phyloP scores from a whole-genome alignment of 768 basidiomycete genomes.

The Xerocomellus dryophilus region DNA sequence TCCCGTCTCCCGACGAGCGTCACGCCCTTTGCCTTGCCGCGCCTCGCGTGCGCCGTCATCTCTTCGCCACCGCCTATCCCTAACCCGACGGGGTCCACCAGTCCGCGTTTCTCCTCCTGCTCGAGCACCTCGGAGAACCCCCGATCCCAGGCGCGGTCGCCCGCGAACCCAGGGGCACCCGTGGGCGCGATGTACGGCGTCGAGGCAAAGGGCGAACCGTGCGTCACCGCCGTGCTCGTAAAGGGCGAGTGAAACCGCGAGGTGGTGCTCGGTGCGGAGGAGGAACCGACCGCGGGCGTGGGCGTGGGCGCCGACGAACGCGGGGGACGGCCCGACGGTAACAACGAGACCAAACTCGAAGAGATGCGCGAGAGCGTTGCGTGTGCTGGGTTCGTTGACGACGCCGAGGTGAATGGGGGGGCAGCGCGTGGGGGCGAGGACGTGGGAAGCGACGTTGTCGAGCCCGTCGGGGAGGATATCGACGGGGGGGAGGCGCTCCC shows the following conservation, averaged over 20 bases:
- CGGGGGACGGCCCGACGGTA: slow-evolving; percentile 29
- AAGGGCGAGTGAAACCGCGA: slow-evolving; percentile 18
- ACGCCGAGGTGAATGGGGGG: background rate
- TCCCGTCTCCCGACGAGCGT: slow-evolving; percentile 55
- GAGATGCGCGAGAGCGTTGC: slow-evolving; percentile 46
- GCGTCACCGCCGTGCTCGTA: slow-evolving; percentile 26
- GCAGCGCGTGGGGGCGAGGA: background rate
- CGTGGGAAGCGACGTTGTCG: slow-evolving; percentile 15
- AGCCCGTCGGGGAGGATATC: slow-evolving; percentile 15
- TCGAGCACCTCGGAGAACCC: slow-evolving; percentile 52
- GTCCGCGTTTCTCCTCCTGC: slow-evolving; percentile 36
- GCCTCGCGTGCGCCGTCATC: slow-evolving; percentile 12
- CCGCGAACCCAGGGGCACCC: slow-evolving; percentile 78
- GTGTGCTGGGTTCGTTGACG: slow-evolving; percentile 20
- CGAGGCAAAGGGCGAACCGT: slow-evolving; percentile 52
- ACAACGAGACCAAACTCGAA: slow-evolving; percentile 50
- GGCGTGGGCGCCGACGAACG: slow-evolving; percentile 5
- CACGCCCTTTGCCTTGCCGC: slow-evolving; percentile 42
- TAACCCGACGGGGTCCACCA: slow-evolving; percentile 40
- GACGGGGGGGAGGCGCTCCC: slow-evolving; percentile 25
- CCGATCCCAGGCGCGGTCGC: slow-evolving; percentile 67
- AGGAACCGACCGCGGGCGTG: slow-evolving; percentile 9
- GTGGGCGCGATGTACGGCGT: slow-evolving; percentile 45
- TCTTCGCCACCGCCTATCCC: slow-evolving; percentile 39
- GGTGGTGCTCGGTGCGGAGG: slow-evolving; percentile 11